Evolutionary conservation across 495 filamentous ascomycete species (phyloP).

Genomic region (Acidomyces sp.): DNA sequence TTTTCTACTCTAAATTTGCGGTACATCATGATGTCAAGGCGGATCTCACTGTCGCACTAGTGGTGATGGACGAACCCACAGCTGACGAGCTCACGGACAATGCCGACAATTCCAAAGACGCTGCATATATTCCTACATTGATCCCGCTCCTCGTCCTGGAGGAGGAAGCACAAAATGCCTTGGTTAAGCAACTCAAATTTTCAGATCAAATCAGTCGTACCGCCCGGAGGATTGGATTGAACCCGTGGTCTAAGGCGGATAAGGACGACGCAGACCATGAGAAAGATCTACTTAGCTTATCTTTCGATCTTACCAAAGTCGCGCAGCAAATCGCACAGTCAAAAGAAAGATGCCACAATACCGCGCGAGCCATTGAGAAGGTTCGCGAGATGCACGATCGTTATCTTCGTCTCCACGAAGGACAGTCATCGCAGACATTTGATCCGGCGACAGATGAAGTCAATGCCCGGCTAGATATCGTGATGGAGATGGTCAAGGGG

Average conservation of each 20-base stretch:
- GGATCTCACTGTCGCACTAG: not conserved
- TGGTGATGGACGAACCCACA: not conserved
- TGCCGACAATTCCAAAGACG: not conserved
- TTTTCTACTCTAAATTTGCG: not conserved
- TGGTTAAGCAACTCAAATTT: not conserved
- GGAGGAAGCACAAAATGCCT: not conserved
- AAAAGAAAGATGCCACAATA: too few relatives aligned
- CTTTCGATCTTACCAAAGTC: not conserved
- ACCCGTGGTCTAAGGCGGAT: not conserved
- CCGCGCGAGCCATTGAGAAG: too few relatives aligned
- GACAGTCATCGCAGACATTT: too few relatives aligned
- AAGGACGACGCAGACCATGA: not conserved
- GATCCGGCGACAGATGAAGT: too few relatives aligned
- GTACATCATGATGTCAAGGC: not conserved
- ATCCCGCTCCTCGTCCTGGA: not conserved
- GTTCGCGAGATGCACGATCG: too few relatives aligned
- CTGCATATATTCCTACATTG: not conserved
- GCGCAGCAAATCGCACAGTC: not conserved
- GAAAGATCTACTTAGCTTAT: not conserved
- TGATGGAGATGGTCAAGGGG: not conserved
- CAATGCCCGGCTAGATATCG: constrained; percentile 1
- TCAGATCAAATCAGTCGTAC: not conserved
- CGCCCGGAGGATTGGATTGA: not conserved
- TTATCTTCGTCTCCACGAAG: too few relatives aligned
- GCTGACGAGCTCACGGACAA: not conserved